phyloP scores from a whole-genome alignment of 805 yeast genomes.

The Candida takata region DNA sequence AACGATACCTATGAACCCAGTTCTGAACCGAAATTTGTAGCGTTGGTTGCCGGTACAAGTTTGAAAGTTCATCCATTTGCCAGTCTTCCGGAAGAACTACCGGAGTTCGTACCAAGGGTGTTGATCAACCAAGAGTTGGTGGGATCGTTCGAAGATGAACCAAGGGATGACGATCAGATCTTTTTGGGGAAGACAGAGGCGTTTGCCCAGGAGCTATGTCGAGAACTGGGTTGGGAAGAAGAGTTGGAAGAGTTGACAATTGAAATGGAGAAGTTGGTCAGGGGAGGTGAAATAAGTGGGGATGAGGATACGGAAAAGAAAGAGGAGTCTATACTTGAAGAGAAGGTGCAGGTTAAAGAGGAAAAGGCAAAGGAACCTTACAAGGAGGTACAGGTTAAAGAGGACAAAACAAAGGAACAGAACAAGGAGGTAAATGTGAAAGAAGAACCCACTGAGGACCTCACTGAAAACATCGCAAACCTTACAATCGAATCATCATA shows the following conservation, averaged over 20 bases:
- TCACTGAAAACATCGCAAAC: no score
- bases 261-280: background rate
- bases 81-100: slow-evolving; percentile 62
- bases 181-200: slow-evolving; percentile 58
- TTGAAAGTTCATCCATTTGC: slow-evolving; percentile 90
- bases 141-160: slow-evolving; percentile 55
- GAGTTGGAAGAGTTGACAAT: slow-evolving; percentile 34
- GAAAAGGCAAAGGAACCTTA: no score
- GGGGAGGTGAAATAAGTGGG: background rate
- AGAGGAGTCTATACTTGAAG: background rate
- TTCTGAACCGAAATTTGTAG: slow-evolving; percentile 37
- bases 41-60: slow-evolving; percentile 90
- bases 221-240: slow-evolving; percentile 54
- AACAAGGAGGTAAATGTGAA: no score
- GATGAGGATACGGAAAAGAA: background rate
- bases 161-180: slow-evolving; percentile 56
- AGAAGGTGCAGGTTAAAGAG: background rate
- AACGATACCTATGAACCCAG: slow-evolving; percentile 4
- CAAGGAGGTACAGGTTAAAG: slow-evolving; percentile 1
- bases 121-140: slow-evolving; percentile 71
- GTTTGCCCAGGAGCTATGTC: slow-evolving; percentile 48
- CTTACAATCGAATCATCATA: background rate
- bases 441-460: no score
- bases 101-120: slow-evolving; percentile 42
- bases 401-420: background rate